These are phyloP conservation scores for Pythium aquatile DNA, from an alignment of 352 stramenopile species.

Conservation along the genomic window DNA sequence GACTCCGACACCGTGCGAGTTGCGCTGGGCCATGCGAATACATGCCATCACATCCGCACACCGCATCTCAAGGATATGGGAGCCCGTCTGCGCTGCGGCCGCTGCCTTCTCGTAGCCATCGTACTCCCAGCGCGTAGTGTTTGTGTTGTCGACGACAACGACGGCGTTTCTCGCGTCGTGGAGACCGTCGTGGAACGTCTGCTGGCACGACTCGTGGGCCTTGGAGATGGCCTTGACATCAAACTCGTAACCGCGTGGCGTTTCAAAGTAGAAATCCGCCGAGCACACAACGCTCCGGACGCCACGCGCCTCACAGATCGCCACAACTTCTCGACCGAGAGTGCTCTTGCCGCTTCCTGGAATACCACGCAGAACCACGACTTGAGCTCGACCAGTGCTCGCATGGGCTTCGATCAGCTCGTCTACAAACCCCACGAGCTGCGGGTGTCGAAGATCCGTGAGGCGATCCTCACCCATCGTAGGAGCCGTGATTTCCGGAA, in stretches of 20 bases:
- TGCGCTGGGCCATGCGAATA: constrained; percentile 54
- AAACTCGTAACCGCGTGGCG: constrained; percentile 58
- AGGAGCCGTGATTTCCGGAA: not conserved
- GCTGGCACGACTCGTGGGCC: constrained; percentile 51
- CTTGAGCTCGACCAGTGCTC: constrained; percentile 24
- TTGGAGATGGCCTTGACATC: constrained; percentile 44
- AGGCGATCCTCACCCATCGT: constrained; percentile 13
- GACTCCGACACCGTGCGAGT: constrained; percentile 61
- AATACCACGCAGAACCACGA: constrained; percentile 69
- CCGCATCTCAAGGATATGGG: constrained; percentile 51
- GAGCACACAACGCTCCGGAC: constrained; percentile 45
- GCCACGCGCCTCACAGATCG: constrained; percentile 33
- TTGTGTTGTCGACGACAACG: constrained; percentile 75
- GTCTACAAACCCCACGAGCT: constrained; percentile 35
- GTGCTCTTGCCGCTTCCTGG: constrained; percentile 75
- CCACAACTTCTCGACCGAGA: constrained; percentile 38
- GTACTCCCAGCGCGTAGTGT: constrained; percentile 71
- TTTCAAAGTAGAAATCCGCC: constrained; percentile 68
- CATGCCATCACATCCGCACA: constrained; percentile 47
- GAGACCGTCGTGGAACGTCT: constrained; percentile 39
- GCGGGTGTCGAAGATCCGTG: constrained; percentile 26
- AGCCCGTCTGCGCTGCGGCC: not conserved
- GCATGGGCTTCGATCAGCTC: constrained; percentile 34
- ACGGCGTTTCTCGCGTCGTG: constrained; percentile 23
- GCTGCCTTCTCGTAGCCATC: constrained; percentile 41